These are phyloP conservation scores for Amylostereum areolatum DNA, from an alignment of 1,284 basidiomycete genomes.

Conservation along the genomic window DNA sequence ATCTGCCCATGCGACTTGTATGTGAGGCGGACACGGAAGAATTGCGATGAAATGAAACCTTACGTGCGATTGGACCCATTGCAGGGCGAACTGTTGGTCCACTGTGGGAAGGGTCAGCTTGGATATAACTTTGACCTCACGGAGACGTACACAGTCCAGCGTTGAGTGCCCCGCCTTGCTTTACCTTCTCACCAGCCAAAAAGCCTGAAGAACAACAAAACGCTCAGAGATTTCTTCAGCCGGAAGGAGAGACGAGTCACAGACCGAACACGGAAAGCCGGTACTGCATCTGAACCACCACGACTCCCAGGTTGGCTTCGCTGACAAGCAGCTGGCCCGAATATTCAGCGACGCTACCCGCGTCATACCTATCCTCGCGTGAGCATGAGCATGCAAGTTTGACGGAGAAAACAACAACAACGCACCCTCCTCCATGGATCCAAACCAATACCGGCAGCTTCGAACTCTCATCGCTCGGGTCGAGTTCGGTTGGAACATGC, in stretches of 20 bases:
- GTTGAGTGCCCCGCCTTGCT: constrained; percentile 21
- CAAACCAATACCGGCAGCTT: constrained; percentile 32
- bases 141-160: constrained; percentile 23
- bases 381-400: background rate
- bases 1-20: constrained; percentile 16
- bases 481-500: constrained; percentile 1
- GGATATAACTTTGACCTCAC: background rate
- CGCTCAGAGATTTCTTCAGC: background rate
- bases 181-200: constrained; percentile 20
- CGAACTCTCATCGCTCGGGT: background rate
- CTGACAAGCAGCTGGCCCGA: constrained; percentile 8
- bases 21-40: background rate
- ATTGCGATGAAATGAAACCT: background rate
- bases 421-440: constrained; percentile 33
- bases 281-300: constrained; percentile 35
- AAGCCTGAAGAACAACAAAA: constrained; percentile 17
- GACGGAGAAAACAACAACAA: background rate
- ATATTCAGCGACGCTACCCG: constrained; percentile 1
- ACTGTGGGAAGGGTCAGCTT: background rate
- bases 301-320: constrained; percentile 19
- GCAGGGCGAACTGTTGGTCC: constrained; percentile 23
- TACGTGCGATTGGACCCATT: constrained; percentile 26
- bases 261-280: constrained; percentile 35
- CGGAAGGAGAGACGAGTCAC: constrained; percentile 6
- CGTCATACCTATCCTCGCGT: background rate